Evolutionary conservation across 2,329 filamentous ascomycete genomes (phyloP), one percentile per base, ranked within the genome.

Genomic region (Sclerotinia glacialis): DNA sequence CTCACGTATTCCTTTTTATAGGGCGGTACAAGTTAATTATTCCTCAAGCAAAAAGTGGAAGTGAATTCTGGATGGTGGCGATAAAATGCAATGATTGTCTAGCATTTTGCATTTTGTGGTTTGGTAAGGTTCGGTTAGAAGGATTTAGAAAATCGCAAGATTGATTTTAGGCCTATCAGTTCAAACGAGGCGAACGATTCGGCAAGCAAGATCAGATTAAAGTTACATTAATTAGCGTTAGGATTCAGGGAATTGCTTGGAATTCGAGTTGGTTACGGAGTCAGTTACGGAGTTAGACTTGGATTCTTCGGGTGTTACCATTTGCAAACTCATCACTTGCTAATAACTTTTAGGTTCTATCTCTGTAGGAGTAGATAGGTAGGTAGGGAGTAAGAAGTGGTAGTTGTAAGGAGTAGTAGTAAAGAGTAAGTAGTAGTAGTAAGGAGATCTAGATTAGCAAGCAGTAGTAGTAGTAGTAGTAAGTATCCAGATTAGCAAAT

Each of bases 211-310:
- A 65, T 65, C 54, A 65, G 54, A 65, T 65, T 52, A 65, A 65
- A 60, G 46, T 60, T 60, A 65, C 64, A 60, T 65, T 65, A 65
- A 60, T 65, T 65, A 65, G 53, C 23, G 44, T 50, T 28, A 65
- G 40, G 37, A 40, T 40, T 40, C 37, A 40, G 53, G 44, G 59
- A 52, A 58, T 34, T 58, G 53, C 31, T 23, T 55, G 34, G 18
- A 12, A 21, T 11, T 31, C 21, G 49, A 28, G 23, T n/a, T n/a
- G n/a, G n/a, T n/a, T n/a, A n/a, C n/a, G n/a, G n/a, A n/a, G n/a
- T n/a, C n/a, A n/a, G n/a, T n/a, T 52, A 52, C 49, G 49, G 49
- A 9, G 49, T 52, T 11, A 7, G 26, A 28, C 23, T 52, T 52
- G 14, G 28, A 23, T 31, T 31, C 28, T 31, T 31, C 31, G 5